Percentiles rank a stretch among this genome's conserved stretches.
Conservation (phyloP, 2,329 filamentous ascomycete genomes). For the Didymella pomorum region DNA sequence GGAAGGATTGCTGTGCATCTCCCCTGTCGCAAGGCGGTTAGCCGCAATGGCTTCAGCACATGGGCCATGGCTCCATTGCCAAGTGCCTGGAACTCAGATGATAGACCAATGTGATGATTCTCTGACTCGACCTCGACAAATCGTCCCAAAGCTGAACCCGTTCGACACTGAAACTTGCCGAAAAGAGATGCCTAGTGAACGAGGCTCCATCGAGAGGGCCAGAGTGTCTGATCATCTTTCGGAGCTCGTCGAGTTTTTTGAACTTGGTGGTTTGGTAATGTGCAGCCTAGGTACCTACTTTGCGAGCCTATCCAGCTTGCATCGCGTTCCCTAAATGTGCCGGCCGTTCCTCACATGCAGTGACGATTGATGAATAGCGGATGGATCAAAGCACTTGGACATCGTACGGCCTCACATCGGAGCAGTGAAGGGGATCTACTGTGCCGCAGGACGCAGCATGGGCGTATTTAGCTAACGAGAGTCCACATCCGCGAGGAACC, state of each 20-base stretch:
- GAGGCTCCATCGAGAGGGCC: too few species aligned
- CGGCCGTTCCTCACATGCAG: neutral
- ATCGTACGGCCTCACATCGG: neutral
- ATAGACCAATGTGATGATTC: neutral
- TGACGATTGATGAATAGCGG: neutral
- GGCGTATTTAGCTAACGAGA: neutral
- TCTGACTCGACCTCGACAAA: neutral
- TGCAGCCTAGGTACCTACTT: neutral
- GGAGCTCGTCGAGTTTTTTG: neutral
- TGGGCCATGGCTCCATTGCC: neutral
- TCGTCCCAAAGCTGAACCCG: neutral
- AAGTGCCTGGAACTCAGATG: neutral
- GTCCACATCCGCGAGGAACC: neutral
- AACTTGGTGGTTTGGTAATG: neutral
- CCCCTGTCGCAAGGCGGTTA: neutral
- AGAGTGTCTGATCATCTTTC: neutral
- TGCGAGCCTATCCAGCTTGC: neutral
- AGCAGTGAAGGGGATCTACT: neutral
- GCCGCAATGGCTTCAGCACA: neutral
- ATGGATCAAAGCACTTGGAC: too few species aligned
- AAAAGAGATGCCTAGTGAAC: too few species aligned
- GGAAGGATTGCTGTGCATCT: neutral
- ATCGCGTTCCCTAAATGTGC: neutral
- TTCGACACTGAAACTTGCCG: too few species aligned
- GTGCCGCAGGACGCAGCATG: neutral